Conservation (phyloP, 345 rosid species). For the Sisymbrium altissimum region DNA sequence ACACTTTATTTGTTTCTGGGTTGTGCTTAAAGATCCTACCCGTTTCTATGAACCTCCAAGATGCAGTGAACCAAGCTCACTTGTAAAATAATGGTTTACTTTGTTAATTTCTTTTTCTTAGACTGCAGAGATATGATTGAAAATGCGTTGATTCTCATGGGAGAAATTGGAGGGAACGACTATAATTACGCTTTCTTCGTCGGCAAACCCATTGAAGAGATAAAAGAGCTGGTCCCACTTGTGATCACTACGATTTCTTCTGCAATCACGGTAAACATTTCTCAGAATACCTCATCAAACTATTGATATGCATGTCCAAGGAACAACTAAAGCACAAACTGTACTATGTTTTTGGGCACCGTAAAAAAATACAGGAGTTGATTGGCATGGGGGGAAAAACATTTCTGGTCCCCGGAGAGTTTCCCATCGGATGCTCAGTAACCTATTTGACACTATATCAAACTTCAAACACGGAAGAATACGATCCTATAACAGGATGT, state of each 20-base stretch:
- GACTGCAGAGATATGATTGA: conserved; percentile 36
- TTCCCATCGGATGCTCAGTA: conserved; percentile 42
- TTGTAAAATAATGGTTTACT: not conserved
- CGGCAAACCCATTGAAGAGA: conserved; percentile 17
- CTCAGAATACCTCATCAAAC: not conserved
- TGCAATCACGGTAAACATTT: conserved; percentile 34
- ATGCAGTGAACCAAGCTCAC: not conserved
- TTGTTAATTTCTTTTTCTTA: not conserved
- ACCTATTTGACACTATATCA: conserved; percentile 29
- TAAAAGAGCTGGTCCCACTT: conserved; percentile 37
- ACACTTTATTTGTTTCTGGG: not conserved
- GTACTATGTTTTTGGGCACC: not conserved
- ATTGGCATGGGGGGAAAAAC: conserved; percentile 44
- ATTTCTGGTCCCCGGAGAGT: conserved; percentile 46
- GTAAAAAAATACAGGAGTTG: conserved; percentile 36
- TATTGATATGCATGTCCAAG: not conserved
- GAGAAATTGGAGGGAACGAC: conserved; percentile 64
- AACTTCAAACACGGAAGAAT: conserved; percentile 29
- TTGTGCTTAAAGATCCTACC: not conserved
- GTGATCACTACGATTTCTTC: conserved; percentile 34
- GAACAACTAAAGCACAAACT: not conserved
- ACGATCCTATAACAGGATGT: conserved; percentile 43
- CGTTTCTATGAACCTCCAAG: not conserved
- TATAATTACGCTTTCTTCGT: conserved; percentile 22
- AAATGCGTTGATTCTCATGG: too few species aligned